Percentiles rank a stretch among this genome's conserved stretches.
phyloP scores from a whole-genome alignment of 2,329 filamentous ascomycete species.

The Aschersonia sp. region DNA sequence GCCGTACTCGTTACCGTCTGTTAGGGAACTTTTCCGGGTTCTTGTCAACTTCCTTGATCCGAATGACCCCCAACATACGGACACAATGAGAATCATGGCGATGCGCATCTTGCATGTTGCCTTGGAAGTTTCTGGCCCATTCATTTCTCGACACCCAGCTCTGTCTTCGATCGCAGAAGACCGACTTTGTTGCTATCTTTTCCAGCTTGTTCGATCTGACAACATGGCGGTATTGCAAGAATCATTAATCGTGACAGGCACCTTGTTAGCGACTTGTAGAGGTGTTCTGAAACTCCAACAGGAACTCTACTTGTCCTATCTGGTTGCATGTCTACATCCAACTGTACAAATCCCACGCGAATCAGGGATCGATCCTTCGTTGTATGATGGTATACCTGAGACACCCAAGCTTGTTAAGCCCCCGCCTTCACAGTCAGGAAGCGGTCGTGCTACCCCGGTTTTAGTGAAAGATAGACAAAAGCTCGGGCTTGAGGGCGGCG shows the following conservation, averaged over 20 bases:
- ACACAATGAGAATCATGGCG: conserved; percentile 95
- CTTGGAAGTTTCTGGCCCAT: conserved; percentile 87
- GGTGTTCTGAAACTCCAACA: conserved; percentile 89
- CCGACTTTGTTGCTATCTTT: conserved; percentile 82
- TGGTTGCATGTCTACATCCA: conserved; percentile 87
- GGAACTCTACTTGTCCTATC: conserved; percentile 85
- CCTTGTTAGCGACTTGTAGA: conserved; percentile 78
- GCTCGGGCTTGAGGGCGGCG: conserved; percentile 80
- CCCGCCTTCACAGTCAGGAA: conserved; percentile 54
- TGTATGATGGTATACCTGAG: conserved; percentile 89
- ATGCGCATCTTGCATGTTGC: conserved; percentile 94
- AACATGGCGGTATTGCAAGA: conserved; percentile 92
- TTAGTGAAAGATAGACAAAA: conserved; percentile 85
- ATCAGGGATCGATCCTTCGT: conserved; percentile 71
- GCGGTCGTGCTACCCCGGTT: conserved; percentile 79
- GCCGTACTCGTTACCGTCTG: conserved; percentile 87
- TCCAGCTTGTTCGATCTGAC: conserved; percentile 90
- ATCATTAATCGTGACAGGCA: conserved; percentile 81
- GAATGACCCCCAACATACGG: conserved; percentile 81
- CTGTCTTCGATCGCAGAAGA: conserved; percentile 82
- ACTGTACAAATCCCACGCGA: conserved; percentile 89
- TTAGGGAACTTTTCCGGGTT: conserved; percentile 85
- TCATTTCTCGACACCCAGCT: conserved; percentile 82
- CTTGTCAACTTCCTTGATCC: conserved; percentile 88
- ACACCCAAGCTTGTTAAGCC: conserved; percentile 77